These are phyloP conservation scores for Boletus sensibilis DNA, from an alignment of 768 basidiomycete genomes.

Conservation along the genomic window DNA sequence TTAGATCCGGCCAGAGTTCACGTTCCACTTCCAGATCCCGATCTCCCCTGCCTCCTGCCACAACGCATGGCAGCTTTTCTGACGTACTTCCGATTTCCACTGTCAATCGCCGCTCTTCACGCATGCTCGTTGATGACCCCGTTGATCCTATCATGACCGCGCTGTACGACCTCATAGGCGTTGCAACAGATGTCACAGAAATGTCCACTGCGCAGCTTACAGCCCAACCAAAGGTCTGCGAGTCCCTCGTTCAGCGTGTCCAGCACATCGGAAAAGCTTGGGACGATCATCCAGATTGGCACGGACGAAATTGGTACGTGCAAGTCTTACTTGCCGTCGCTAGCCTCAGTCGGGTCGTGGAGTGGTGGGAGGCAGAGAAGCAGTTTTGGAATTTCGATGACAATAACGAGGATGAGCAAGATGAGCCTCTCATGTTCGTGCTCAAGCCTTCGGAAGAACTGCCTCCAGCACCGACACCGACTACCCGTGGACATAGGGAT, in stretches of 20 bases:
- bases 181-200: constrained; percentile 92
- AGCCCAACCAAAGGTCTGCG: constrained; percentile 79
- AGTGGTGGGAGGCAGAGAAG: constrained; percentile 99
- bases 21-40: constrained; percentile 94
- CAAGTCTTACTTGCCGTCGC: constrained; percentile 94
- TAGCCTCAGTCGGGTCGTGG: constrained; percentile 92
- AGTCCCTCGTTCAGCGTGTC: constrained; percentile 83
- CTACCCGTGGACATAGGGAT: constrained; percentile 36
- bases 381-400: constrained; percentile 99
- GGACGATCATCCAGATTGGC: constrained; percentile 99
- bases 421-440: constrained; percentile 90
- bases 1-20: constrained; percentile 78
- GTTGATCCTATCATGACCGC: constrained; percentile 87
- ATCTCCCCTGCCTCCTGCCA: constrained; percentile 79
- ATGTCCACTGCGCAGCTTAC: constrained; percentile 87
- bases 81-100: constrained; percentile 47
- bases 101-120: constrained; percentile 72
- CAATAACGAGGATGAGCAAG: constrained; percentile 83
- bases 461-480: constrained; percentile 39
- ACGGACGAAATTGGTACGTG: constrained; percentile 97
- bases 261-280: constrained; percentile 91
- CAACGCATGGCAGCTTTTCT: constrained; percentile 64
- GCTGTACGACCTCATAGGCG: constrained; percentile 87
- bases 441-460: constrained; percentile 81
- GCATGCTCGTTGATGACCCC: constrained; percentile 81